phyloP scores from a whole-genome alignment of 169 alveolate species.

The Cryptosporidium parvum region DNA sequence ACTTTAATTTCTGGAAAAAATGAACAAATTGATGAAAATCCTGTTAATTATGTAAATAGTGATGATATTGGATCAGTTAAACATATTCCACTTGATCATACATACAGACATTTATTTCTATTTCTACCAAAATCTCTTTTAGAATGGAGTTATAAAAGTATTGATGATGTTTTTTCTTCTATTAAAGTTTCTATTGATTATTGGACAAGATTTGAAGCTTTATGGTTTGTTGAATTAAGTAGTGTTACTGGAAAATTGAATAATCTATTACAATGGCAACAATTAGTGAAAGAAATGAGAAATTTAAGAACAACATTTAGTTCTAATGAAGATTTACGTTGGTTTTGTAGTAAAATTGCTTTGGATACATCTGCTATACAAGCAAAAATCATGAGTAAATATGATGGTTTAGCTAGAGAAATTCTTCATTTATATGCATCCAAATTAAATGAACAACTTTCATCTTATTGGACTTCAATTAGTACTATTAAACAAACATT shows the following conservation, averaged over 20 bases:
- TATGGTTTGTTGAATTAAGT: slow-evolving; percentile 94
- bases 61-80: slow-evolving; percentile 54
- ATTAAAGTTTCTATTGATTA: slow-evolving; percentile 87
- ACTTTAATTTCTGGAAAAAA: neutral
- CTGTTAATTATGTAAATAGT: neutral
- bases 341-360: slow-evolving; percentile 86
- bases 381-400: slow-evolving; percentile 86
- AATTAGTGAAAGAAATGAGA: slow-evolving; percentile 92
- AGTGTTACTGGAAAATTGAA: slow-evolving; percentile 89
- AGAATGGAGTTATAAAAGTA: slow-evolving; percentile 47
- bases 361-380: slow-evolving; percentile 92
- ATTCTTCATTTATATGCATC: slow-evolving; percentile 92
- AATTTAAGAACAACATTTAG: slow-evolving; percentile 28
- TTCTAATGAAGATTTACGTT: slow-evolving; percentile 40
- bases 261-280: slow-evolving; percentile 95
- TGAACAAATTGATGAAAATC: slow-evolving; percentile 66
- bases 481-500: slow-evolving; percentile 12
- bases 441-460: slow-evolving; percentile 86
- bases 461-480: slow-evolving; percentile 70
- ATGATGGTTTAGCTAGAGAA: slow-evolving; percentile 96
- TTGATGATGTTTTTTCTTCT: slow-evolving; percentile 26
- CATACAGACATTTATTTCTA: slow-evolving; percentile 38
- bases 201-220: slow-evolving; percentile 95
- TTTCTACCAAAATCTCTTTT: slow-evolving; percentile 33
- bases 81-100: slow-evolving; percentile 37